phyloP scores from a whole-genome alignment of 495 filamentous ascomycete species.

The Achaetomiella virescens region DNA sequence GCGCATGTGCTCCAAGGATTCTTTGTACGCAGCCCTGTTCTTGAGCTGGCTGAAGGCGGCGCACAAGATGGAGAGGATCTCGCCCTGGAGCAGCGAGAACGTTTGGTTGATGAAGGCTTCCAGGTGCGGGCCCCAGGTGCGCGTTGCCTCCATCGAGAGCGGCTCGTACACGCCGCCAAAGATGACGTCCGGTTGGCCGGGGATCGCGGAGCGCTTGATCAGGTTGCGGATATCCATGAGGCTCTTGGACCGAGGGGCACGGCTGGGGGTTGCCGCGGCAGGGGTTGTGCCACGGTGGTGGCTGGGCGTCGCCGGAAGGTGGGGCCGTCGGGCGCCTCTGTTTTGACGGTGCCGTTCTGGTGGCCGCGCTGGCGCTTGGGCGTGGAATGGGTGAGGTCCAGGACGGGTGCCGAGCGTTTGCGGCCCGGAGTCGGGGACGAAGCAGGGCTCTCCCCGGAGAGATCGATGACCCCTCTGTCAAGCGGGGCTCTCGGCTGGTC shows the following conservation, averaged over 20 bases:
- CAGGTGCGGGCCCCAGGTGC: slow-evolving; percentile 31
- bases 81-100: slow-evolving; percentile 26
- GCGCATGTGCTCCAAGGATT: slow-evolving; percentile 28
- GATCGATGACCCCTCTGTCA: slow-evolving; percentile 19
- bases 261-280: neutral
- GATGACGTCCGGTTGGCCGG: slow-evolving; percentile 41
- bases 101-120: slow-evolving; percentile 32
- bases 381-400: slow-evolving; percentile 2
- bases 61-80: slow-evolving; percentile 29
- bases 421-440: slow-evolving; percentile 17
- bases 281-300: neutral
- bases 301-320: slow-evolving; percentile 1
- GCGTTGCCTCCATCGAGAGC: slow-evolving; percentile 33
- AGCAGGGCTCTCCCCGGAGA: slow-evolving; percentile 20
- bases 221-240: slow-evolving; percentile 32
- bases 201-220: slow-evolving; percentile 33
- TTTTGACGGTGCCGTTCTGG: slow-evolving; percentile 16
- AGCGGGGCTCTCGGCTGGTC: slow-evolving; percentile 9
- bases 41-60: slow-evolving; percentile 31
- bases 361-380: slow-evolving; percentile 16
- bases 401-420: slow-evolving; percentile 2
- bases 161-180: slow-evolving; percentile 36
- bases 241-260: slow-evolving; percentile 3
- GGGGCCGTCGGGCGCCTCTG: slow-evolving; percentile 8
- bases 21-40: slow-evolving; percentile 36